Conservation (phyloP, 257 asterid genomes). For the Scutellaria barbata region DNA sequence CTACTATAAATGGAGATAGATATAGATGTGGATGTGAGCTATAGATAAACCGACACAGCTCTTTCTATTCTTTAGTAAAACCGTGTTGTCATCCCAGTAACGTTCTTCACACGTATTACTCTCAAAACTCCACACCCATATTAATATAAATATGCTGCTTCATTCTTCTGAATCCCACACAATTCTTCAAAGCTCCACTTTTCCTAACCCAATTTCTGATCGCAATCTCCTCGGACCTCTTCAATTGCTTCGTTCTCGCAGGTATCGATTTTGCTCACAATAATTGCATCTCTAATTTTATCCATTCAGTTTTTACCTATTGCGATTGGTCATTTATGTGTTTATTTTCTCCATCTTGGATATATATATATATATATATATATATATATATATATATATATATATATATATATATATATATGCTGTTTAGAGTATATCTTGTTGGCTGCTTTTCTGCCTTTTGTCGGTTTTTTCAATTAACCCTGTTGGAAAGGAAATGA, state of each 20-base stretch:
- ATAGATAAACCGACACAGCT: no score
- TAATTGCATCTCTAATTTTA: background rate
- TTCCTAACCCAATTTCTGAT: no score
- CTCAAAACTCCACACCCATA: background rate
- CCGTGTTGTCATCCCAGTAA: slow-evolving; percentile 30
- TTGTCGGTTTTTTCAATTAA: no score
- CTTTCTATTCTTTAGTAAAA: background rate
- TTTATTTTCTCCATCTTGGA: background rate
- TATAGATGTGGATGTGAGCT: no score
- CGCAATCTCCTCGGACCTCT: no score
- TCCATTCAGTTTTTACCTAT: slow-evolving; percentile 12
- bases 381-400: no score
- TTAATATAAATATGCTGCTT: slow-evolving; percentile 10
- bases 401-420: no score
- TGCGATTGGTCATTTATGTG: background rate
- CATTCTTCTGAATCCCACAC: background rate
- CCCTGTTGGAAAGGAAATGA: background rate
- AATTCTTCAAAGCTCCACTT: background rate
- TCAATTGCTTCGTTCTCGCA: no score
- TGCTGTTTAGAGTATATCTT: background rate
- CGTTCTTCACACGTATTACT: slow-evolving; percentile 37
- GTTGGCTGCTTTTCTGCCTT: background rate
- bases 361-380: no score
- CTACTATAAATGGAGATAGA: no score
- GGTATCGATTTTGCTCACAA: background rate